These are phyloP conservation scores for Paratinospora sagittata DNA, from an alignment of 164 flowering plant genomes.

Conservation along the genomic window DNA sequence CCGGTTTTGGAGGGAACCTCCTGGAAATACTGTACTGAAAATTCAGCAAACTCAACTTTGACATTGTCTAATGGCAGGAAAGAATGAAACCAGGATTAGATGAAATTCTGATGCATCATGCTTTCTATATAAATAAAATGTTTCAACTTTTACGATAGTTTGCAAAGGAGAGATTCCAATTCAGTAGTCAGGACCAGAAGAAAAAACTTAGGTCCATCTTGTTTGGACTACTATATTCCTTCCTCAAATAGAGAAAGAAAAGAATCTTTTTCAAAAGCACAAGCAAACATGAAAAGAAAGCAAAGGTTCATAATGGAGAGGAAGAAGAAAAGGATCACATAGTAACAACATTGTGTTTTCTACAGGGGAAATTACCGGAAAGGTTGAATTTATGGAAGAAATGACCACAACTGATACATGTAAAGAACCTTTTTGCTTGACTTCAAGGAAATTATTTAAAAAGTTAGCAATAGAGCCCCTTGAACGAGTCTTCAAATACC, in stretches of 20 bases:
- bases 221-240: neutral
- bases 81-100: too few relatives aligned
- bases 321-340: constrained; percentile 1
- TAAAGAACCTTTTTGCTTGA: neutral
- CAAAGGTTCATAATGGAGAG: neutral
- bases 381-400: neutral
- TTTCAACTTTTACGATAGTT: neutral
- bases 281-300: neutral
- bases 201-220: neutral
- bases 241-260: neutral
- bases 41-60: constrained; percentile 47
- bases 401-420: neutral
- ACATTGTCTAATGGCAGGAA: constrained; percentile 23
- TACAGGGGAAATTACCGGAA: neutral
- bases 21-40: constrained; percentile 53
- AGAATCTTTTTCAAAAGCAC: neutral
- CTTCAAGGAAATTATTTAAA: too few relatives aligned
- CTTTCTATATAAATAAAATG: neutral
- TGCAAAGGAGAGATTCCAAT: constrained; percentile 3
- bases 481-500: too few relatives aligned
- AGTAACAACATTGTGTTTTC: neutral
- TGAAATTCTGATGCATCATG: neutral
- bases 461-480: too few relatives aligned
- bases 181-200: neutral
- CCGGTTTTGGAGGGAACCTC: constrained; percentile 33